phyloP scores from a whole-genome alignment of 139 green algal species.

The Volvox reticuliferus region DNA sequence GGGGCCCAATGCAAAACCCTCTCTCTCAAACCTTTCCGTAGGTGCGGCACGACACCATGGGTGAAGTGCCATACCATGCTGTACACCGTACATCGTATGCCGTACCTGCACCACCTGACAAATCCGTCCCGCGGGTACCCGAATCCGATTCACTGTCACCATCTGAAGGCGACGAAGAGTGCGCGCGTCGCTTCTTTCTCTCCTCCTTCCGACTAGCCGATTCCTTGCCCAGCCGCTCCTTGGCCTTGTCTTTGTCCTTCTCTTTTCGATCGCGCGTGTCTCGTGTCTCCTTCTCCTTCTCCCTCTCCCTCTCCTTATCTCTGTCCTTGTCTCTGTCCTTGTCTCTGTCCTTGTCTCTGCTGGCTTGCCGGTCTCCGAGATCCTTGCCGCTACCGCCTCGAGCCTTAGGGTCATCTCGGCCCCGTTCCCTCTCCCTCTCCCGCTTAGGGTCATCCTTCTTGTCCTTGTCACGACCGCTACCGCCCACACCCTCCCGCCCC shows the following conservation, averaged over 20 bases:
- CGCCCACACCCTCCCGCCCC: not conserved
- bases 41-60: not conserved
- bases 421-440: not conserved
- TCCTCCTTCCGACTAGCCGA: not conserved
- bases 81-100: not conserved
- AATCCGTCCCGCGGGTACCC: not conserved
- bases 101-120: slow-evolving; percentile 7
- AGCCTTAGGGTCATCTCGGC: not conserved
- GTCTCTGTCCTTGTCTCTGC: not conserved
- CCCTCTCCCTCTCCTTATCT: not conserved
- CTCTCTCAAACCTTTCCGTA: not conserved
- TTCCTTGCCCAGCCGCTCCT: not conserved
- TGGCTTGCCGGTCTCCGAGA: not conserved
- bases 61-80: not conserved
- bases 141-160: slow-evolving; percentile 22
- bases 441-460: not conserved
- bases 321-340: not conserved
- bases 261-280: not conserved
- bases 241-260: not conserved
- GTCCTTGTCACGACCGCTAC: not conserved
- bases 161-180: not conserved
- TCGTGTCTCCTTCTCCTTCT: slow-evolving; percentile 12
- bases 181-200: not conserved
- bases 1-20: not conserved
- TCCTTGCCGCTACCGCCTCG: not conserved